These are phyloP conservation scores for Phoma sp. DNA, from an alignment of 2,329 filamentous ascomycete species.

Conservation along the genomic window DNA sequence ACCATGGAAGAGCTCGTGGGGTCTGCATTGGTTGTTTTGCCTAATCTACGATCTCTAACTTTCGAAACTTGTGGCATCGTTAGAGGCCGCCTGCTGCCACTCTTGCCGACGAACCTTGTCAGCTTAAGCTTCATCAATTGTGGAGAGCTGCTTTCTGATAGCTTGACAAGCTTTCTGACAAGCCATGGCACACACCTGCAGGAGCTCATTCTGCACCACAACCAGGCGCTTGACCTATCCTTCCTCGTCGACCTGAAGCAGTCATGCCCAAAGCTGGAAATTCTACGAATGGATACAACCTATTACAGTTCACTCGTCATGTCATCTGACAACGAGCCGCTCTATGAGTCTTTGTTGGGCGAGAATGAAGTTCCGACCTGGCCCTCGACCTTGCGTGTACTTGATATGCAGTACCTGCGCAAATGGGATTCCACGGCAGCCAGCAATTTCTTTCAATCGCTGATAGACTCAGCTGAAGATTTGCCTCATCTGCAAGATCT, in stretches of 20 bases:
- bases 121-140: conserved; percentile 80
- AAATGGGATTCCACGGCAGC: conserved; percentile 74
- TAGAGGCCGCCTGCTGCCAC: conserved; percentile 69
- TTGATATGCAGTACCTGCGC: conserved; percentile 79
- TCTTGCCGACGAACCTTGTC: conserved; percentile 69
- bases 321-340: conserved; percentile 74
- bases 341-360: conserved; percentile 71
- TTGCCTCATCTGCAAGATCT: conserved; percentile 73
- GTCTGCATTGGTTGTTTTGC: conserved; percentile 63
- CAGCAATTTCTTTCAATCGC: conserved; percentile 77
- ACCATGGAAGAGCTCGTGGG: conserved; percentile 53
- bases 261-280: conserved; percentile 72
- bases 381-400: conserved; percentile 72
- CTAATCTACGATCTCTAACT: conserved; percentile 68
- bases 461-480: conserved; percentile 72
- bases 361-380: conserved; percentile 73
- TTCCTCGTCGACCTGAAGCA: conserved; percentile 72
- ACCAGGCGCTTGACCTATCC: conserved; percentile 75
- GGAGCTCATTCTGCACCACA: conserved; percentile 75
- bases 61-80: conserved; percentile 78
- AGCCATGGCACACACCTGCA: conserved; percentile 71
- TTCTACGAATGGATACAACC: conserved; percentile 76
- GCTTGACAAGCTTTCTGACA: conserved; percentile 68
- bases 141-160: conserved; percentile 71
- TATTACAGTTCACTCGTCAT: conserved; percentile 75